These are phyloP conservation scores for Quercus ilex DNA, from an alignment of 306 rosid species.

Conservation along the genomic window DNA sequence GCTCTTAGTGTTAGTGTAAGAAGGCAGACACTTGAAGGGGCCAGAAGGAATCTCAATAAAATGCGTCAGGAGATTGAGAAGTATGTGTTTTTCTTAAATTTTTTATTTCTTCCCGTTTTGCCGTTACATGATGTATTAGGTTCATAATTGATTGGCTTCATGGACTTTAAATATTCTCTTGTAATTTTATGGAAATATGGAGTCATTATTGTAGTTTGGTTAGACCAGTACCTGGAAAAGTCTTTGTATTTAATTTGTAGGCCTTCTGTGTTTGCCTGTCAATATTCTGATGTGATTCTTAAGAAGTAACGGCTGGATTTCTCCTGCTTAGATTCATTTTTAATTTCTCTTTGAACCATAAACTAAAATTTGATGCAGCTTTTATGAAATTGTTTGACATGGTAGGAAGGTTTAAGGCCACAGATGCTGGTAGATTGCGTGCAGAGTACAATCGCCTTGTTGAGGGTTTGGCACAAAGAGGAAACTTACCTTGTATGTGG, in stretches of 20 bases:
- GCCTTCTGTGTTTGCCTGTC: background rate
- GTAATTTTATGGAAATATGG: background rate
- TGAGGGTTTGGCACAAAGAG: constrained; percentile 92
- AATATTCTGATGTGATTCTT: background rate
- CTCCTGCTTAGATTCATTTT: background rate
- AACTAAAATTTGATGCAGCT: constrained; percentile 35
- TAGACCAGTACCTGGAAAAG: background rate
- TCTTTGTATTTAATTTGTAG: background rate
- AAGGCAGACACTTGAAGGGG: constrained; percentile 95
- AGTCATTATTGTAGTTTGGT: background rate
- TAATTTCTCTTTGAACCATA: constrained; percentile 15
- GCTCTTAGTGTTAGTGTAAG: constrained; percentile 98
- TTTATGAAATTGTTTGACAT: constrained; percentile 50
- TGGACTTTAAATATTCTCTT: background rate
- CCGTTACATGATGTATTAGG: background rate
- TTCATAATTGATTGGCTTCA: background rate
- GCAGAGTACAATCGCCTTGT: constrained; percentile 90
- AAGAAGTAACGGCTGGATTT: background rate
- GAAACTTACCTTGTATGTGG: constrained; percentile 69
- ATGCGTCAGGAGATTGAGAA: constrained; percentile 88
- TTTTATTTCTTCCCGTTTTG: background rate
- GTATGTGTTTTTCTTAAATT: constrained; percentile 42
- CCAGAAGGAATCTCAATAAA: constrained; percentile 77
- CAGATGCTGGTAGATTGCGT: constrained; percentile 92
- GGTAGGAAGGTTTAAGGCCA: constrained; percentile 99